Conservation (phyloP, 306 rosid species). For the Biancaea sappan region DNA sequence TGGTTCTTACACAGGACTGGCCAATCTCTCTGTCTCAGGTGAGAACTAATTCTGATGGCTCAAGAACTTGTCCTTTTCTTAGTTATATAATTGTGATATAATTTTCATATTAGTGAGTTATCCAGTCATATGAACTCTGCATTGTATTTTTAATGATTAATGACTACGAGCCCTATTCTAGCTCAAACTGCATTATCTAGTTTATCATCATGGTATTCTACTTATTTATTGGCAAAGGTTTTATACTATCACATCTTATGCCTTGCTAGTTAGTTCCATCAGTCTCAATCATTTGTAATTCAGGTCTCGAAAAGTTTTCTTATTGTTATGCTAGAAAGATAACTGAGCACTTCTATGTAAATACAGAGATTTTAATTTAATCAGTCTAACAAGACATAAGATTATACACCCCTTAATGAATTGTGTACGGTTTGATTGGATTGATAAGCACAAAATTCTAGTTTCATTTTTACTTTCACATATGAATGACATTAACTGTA, state of each 20-base stretch:
- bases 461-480: not conserved
- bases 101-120: not conserved
- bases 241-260: not conserved
- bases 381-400: not conserved
- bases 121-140: not conserved
- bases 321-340: not conserved
- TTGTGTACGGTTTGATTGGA: not conserved
- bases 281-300: not conserved
- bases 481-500: conserved; percentile 8
- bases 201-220: not conserved
- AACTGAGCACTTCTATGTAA: not conserved
- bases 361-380: not conserved
- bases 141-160: not conserved
- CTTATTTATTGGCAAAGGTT: not conserved
- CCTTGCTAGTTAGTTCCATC: not conserved
- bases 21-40: conserved; percentile 76
- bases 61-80: not conserved
- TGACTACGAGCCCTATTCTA: not conserved
- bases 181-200: not conserved
- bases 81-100: not conserved
- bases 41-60: conserved; percentile 34
- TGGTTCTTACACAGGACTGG: conserved; percentile 53
- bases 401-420: not conserved
- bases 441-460: not conserved
- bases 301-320: not conserved